phyloP scores from a whole-genome alignment of 169 alveolate species.

The Blepharisma undulans region DNA sequence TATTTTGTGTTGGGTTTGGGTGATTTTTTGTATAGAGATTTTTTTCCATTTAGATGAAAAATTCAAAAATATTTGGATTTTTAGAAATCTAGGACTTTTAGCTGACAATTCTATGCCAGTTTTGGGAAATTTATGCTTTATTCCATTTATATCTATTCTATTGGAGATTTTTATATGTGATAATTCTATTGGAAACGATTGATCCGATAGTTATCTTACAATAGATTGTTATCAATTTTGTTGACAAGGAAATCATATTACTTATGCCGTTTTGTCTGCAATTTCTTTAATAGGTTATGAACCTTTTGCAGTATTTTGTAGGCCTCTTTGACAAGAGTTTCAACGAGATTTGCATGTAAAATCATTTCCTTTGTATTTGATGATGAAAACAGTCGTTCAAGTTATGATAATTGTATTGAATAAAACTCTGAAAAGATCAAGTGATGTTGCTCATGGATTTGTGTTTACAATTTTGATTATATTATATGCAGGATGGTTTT shows the following conservation, averaged over 20 bases:
- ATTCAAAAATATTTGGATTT: background rate
- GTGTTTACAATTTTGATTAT: background rate
- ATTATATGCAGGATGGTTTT: background rate
- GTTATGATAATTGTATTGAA: background rate
- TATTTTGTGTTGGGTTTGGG: background rate
- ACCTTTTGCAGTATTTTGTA: background rate
- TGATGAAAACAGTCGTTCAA: background rate
- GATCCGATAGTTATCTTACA: background rate
- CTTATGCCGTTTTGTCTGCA: background rate
- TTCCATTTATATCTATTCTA: background rate
- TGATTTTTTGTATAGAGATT: background rate
- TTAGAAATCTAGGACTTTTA: background rate
- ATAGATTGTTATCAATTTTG: background rate
- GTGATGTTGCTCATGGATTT: background rate
- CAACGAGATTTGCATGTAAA: background rate
- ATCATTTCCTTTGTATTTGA: background rate
- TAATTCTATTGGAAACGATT: background rate
- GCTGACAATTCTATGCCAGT: background rate
- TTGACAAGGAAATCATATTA: background rate
- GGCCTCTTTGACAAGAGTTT: background rate
- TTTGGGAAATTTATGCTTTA: background rate
- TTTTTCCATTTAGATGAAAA: background rate
- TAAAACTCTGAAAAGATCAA: background rate
- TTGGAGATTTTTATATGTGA: background rate
- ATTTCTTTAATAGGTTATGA: background rate